A percentile compares a stretch with the other conserved stretches of the same genome.
Evolutionary conservation across 1,284 basidiomycete genomes (phyloP).

Genomic region (Fomitopsis schrenkii): DNA sequence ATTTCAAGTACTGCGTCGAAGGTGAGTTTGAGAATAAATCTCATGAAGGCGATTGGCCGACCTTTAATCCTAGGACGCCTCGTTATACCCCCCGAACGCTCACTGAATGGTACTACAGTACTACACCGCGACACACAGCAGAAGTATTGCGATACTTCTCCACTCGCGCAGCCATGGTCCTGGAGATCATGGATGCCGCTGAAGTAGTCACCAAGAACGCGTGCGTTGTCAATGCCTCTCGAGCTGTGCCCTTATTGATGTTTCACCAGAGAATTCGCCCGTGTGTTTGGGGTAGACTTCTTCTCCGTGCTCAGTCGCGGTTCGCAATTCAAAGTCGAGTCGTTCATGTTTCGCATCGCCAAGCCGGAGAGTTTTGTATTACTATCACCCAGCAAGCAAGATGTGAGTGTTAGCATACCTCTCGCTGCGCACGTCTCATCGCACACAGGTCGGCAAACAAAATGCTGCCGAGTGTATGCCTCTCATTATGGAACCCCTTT

Average conservation of each 20-base stretch:
- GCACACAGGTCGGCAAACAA: slow-evolving; percentile 82
- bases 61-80: slow-evolving; percentile 55
- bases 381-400: slow-evolving; percentile 79
- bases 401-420: slow-evolving; percentile 47
- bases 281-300: slow-evolving; percentile 97
- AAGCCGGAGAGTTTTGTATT: slow-evolving; percentile 94
- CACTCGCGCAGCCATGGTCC: slow-evolving; percentile 58
- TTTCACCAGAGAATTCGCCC: slow-evolving; percentile 82
- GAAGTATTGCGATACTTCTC: slow-evolving; percentile 63
- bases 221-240: slow-evolving; percentile 39
- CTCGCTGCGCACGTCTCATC: slow-evolving; percentile 4
- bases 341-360: slow-evolving; percentile 97
- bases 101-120: slow-evolving; percentile 70
- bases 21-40: slow-evolving; percentile 39
- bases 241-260: not conserved
- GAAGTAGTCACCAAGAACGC: slow-evolving; percentile 88
- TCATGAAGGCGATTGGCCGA: not conserved
- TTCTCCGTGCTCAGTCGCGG: slow-evolving; percentile 93
- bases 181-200: slow-evolving; percentile 76
- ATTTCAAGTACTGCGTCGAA: slow-evolving; percentile 71
- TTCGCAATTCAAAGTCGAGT: slow-evolving; percentile 98
- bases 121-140: slow-evolving; percentile 48
- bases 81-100: slow-evolving; percentile 68
- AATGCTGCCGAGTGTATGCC: slow-evolving; percentile 96
- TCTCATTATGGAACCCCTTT: slow-evolving; percentile 91